phyloP scores from a whole-genome alignment of 805 yeast species.

The Lipomyces lipofer region DNA sequence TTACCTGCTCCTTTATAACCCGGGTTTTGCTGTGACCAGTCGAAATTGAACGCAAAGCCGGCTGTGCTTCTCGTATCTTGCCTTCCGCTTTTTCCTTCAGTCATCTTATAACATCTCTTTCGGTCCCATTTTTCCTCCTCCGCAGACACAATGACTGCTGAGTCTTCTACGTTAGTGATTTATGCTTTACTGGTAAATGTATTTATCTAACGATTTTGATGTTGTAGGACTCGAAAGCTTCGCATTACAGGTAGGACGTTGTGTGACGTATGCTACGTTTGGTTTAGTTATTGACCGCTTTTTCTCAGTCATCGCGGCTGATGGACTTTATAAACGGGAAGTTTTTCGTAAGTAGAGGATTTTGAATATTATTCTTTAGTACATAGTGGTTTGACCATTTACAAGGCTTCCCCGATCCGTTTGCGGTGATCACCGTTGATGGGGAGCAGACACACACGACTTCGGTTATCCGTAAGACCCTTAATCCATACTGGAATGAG shows the following conservation, averaged over 20 bases:
- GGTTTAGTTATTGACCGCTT: neutral
- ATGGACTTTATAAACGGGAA: slow-evolving; percentile 91
- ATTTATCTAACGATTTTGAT: too few species aligned
- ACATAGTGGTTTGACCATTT: slow-evolving; percentile 38
- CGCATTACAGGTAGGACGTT: slow-evolving; percentile 27
- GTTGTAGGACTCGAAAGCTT: slow-evolving; percentile 23
- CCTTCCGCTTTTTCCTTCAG: too few species aligned
- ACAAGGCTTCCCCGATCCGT: slow-evolving; percentile 94
- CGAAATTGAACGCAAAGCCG: too few species aligned
- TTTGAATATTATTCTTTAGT: slow-evolving; percentile 47
- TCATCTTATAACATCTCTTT: too few species aligned
- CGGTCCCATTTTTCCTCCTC: too few species aligned
- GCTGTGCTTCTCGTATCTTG: too few species aligned
- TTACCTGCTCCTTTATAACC: too few species aligned
- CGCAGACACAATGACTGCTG: slow-evolving; percentile 12
- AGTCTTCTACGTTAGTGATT: too few species aligned
- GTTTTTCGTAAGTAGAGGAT: slow-evolving; percentile 61
- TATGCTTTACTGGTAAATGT: neutral
- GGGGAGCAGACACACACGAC: slow-evolving; percentile 96
- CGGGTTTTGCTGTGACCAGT: too few species aligned
- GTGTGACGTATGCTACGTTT: neutral
- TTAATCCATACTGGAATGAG: slow-evolving; percentile 98
- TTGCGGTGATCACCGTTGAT: slow-evolving; percentile 96
- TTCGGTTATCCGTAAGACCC: slow-evolving; percentile 85
- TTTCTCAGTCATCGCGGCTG: slow-evolving; percentile 77